These are phyloP conservation scores for Globisporangium camurandrum DNA, from an alignment of 352 stramenopile genomes.

Conservation along the genomic window DNA sequence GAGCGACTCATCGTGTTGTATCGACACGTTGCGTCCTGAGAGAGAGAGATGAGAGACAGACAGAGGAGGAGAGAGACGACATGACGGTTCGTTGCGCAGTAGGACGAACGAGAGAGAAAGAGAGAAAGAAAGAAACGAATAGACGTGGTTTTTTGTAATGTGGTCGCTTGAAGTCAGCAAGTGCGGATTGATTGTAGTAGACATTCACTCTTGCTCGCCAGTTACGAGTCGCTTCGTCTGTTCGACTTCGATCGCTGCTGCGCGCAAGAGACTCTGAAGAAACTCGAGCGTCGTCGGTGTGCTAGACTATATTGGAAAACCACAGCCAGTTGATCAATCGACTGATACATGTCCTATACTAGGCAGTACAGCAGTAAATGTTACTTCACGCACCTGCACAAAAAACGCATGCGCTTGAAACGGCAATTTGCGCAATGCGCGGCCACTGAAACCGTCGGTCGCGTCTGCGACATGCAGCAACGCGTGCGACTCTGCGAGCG, in stretches of 20 bases:
- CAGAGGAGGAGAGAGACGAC: too few relatives aligned
- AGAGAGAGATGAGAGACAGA: background rate
- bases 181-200: too few relatives aligned
- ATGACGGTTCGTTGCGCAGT: too few relatives aligned
- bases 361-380: too few relatives aligned
- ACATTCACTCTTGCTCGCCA: background rate
- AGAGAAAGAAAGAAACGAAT: too few relatives aligned
- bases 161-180: too few relatives aligned
- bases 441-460: constrained; percentile 62
- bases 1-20: constrained; percentile 48
- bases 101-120: too few relatives aligned
- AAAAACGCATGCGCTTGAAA: constrained; percentile 79
- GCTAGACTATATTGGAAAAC: constrained; percentile 17
- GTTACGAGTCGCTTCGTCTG: constrained; percentile 20
- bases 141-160: too few relatives aligned
- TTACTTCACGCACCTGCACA: constrained; percentile 40
- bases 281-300: constrained; percentile 16
- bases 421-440: constrained; percentile 75
- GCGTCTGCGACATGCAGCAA: constrained; percentile 37
- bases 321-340: too few relatives aligned
- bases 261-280: constrained; percentile 19
- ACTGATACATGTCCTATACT: too few relatives aligned
- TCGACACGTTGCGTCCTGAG: constrained; percentile 20
- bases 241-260: constrained; percentile 19
- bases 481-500: constrained; percentile 22